A percentile compares a stretch with the other conserved stretches of the same genome.
phyloP scores from a whole-genome alignment of 2,329 filamentous ascomycete genomes.

The Ophiobolus disseminans region DNA sequence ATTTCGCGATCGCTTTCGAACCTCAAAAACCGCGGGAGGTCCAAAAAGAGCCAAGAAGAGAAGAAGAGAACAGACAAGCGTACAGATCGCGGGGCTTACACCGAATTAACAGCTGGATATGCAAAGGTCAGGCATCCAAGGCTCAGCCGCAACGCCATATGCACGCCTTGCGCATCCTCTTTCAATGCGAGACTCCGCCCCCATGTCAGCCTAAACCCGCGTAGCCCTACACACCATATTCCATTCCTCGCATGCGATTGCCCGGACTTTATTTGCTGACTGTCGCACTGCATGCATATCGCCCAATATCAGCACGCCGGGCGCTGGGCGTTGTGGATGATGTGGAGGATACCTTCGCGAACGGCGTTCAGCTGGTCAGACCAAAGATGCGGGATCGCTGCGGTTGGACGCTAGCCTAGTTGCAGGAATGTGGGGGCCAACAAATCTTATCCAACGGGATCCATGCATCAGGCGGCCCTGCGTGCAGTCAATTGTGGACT shows the following conservation, averaged over 20 bases:
- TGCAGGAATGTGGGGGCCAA: too few species aligned
- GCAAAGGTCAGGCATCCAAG: constrained; percentile 1
- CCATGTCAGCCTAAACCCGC: constrained; percentile 1
- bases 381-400: too few species aligned
- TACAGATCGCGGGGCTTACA: constrained; percentile 1
- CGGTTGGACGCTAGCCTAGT: too few species aligned
- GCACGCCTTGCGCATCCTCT: constrained; percentile 6
- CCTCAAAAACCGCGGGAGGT: background rate
- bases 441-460: too few species aligned
- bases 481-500: too few species aligned
- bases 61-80: background rate
- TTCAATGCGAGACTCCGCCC: constrained; percentile 19
- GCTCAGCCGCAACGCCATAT: constrained; percentile 7
- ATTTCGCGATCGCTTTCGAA: background rate
- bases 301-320: constrained; percentile 4
- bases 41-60: background rate
- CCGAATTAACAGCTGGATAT: background rate
- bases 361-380: too few species aligned
- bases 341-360: too few species aligned
- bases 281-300: constrained; percentile 6
- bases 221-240: constrained; percentile 4
- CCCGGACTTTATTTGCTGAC: constrained; percentile 13
- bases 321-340: background rate
- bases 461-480: too few species aligned
- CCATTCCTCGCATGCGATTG: constrained; percentile 11